Conservation (phyloP, 2,329 filamentous ascomycete genomes). For the Neonectria magnoliae region DNA sequence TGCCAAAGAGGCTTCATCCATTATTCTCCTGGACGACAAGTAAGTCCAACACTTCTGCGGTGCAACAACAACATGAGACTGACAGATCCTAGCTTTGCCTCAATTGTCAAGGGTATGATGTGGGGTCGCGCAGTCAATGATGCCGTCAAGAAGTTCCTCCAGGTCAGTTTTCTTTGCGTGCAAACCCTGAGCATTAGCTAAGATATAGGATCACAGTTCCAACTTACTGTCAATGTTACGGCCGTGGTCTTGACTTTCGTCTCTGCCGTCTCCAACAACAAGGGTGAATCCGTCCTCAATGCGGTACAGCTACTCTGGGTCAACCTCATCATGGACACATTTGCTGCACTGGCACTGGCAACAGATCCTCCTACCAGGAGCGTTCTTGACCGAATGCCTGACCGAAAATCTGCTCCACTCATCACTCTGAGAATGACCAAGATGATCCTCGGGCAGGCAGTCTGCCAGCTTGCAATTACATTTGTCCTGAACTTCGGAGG, state of each 20-base stretch:
- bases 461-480: constrained; percentile 68
- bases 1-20: constrained; percentile 70
- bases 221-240: constrained; percentile 72
- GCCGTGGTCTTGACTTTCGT: constrained; percentile 69
- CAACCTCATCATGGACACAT: constrained; percentile 72
- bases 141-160: constrained; percentile 71
- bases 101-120: constrained; percentile 68
- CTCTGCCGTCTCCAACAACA: constrained; percentile 62
- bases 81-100: constrained; percentile 53
- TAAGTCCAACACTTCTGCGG: constrained; percentile 18
- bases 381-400: constrained; percentile 65
- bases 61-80: constrained; percentile 3
- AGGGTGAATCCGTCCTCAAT: constrained; percentile 64
- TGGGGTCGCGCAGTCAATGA: constrained; percentile 73
- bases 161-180: constrained; percentile 46
- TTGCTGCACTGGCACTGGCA: constrained; percentile 70
- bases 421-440: constrained; percentile 77
- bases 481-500: constrained; percentile 71
- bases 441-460: constrained; percentile 70
- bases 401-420: constrained; percentile 74
- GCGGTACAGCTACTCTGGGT: constrained; percentile 71
- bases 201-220: constrained; percentile 55
- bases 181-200: not conserved
- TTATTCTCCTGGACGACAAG: constrained; percentile 71
- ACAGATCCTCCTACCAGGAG: constrained; percentile 69